These are phyloP conservation scores for Musa balbisiana DNA, from an alignment of 202 grass and related monocot genomes.

Conservation along the genomic window DNA sequence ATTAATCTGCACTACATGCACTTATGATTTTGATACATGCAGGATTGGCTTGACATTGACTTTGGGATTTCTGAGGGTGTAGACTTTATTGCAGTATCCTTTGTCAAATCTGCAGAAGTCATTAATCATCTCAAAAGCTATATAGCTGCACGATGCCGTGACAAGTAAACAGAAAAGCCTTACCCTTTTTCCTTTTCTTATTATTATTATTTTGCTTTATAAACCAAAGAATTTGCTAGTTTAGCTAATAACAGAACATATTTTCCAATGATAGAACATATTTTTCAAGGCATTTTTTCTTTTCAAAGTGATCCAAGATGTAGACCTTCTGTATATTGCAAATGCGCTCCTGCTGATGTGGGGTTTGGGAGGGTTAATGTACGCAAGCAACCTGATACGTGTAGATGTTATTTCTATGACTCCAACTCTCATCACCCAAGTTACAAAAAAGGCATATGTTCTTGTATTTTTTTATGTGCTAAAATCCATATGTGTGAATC, in stretches of 20 bases:
- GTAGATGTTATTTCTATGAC: no score
- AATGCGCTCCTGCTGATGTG: no score
- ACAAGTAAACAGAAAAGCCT: conserved; percentile 1
- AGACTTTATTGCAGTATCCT: conserved; percentile 21
- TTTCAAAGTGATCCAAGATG: no score
- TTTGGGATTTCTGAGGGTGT: conserved; percentile 18
- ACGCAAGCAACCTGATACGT: no score
- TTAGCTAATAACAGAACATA: neutral
- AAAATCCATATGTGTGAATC: no score
- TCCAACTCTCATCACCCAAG: no score
- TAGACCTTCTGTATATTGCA: no score
- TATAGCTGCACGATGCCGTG: conserved; percentile 14
- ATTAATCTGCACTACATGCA: neutral
- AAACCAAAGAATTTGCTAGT: neutral
- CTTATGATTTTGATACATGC: neutral
- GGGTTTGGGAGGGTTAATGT: no score
- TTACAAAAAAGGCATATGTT: no score
- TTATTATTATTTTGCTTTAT: neutral
- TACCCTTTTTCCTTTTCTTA: neutral
- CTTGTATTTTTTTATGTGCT: no score
- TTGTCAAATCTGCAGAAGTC: conserved; percentile 23
- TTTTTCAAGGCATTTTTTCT: no score
- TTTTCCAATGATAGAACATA: neutral
- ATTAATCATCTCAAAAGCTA: conserved; percentile 20
- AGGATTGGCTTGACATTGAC: conserved; percentile 25